Percentiles rank a stretch among this genome's conserved stretches.
Conservation (phyloP, 2,329 filamentous ascomycete genomes). For the Fusarium beomiforme region DNA sequence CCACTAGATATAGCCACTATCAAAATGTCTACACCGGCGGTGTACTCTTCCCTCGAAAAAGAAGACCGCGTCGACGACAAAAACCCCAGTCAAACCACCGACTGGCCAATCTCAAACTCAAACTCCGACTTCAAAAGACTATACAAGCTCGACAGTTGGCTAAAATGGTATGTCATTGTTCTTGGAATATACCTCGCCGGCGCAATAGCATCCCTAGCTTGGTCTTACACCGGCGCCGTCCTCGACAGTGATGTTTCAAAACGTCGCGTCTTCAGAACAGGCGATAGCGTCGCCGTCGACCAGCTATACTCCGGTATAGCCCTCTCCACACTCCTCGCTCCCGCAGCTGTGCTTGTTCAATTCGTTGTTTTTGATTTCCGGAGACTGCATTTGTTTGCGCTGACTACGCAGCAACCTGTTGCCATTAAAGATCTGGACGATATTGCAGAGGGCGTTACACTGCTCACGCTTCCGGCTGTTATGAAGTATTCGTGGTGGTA, state of each 20-base stretch:
- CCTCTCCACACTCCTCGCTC: conserved; percentile 18
- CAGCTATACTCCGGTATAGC: conserved; percentile 35
- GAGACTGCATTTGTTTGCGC: conserved; percentile 30
- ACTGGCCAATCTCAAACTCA: background rate
- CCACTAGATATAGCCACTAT: background rate
- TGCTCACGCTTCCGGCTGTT: conserved; percentile 23
- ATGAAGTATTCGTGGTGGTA: conserved; percentile 38
- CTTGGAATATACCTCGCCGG: conserved; percentile 16
- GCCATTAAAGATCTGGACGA: conserved; percentile 27
- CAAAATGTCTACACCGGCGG: conserved; percentile 18
- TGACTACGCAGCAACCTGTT: conserved; percentile 23
- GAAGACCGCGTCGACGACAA: conserved; percentile 27
- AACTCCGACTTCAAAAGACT: conserved; percentile 4
- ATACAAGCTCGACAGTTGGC: conserved; percentile 28
- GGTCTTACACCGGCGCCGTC: conserved; percentile 32
- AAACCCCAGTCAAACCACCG: background rate
- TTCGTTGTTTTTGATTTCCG: conserved; percentile 34
- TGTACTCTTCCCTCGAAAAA: conserved; percentile 29
- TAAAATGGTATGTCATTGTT: conserved; percentile 29
- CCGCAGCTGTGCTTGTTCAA: conserved; percentile 21
- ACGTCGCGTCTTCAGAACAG: conserved; percentile 32
- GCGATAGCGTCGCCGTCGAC: conserved; percentile 10
- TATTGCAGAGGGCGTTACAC: conserved; percentile 30
- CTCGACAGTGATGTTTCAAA: conserved; percentile 33
- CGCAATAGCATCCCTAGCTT: conserved; percentile 6